A percentile compares a stretch with the other conserved stretches of the same genome.
These are phyloP conservation scores for Hirsutella rhossiliensis DNA, from an alignment of 2,329 filamentous ascomycete genomes.

Conservation along the genomic window DNA sequence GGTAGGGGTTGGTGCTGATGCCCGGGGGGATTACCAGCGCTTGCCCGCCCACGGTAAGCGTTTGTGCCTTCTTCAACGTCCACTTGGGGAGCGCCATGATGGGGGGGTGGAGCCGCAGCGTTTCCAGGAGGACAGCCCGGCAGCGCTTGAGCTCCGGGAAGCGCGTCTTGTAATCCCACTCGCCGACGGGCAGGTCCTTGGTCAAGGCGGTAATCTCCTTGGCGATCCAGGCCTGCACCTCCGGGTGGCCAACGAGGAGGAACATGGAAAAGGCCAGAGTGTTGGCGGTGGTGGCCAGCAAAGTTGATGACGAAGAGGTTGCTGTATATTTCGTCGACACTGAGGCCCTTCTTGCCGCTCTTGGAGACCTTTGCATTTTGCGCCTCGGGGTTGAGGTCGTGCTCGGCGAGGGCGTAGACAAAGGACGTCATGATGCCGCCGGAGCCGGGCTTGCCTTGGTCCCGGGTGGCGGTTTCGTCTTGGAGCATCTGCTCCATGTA, in stretches of 20 bases:
- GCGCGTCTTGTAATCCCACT: not conserved
- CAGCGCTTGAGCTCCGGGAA: not conserved
- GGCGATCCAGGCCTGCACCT: not conserved
- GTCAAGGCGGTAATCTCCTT: not conserved
- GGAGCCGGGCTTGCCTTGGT: not conserved
- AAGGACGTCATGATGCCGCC: not conserved
- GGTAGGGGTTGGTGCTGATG: not conserved
- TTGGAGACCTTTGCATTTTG: not conserved
- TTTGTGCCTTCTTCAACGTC: not conserved
- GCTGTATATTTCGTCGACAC: not conserved
- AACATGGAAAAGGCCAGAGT: not conserved
- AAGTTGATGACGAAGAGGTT: not conserved
- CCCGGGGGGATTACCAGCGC: not conserved
- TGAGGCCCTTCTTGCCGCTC: not conserved
- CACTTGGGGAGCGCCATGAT: not conserved
- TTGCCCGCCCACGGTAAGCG: not conserved
- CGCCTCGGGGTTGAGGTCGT: not conserved
- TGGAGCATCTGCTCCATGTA: not conserved
- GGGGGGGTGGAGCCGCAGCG: not conserved
- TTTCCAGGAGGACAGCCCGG: not conserved
- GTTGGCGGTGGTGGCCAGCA: not conserved
- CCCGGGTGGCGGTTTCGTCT: not conserved
- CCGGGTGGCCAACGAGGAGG: not conserved
- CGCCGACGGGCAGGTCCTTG: not conserved
- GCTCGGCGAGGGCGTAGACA: not conserved